Percentiles rank a stretch among this genome's conserved stretches.
Evolutionary conservation across 2,329 filamentous ascomycete genomes (phyloP).

Genomic region (Botrytis cinerea): DNA sequence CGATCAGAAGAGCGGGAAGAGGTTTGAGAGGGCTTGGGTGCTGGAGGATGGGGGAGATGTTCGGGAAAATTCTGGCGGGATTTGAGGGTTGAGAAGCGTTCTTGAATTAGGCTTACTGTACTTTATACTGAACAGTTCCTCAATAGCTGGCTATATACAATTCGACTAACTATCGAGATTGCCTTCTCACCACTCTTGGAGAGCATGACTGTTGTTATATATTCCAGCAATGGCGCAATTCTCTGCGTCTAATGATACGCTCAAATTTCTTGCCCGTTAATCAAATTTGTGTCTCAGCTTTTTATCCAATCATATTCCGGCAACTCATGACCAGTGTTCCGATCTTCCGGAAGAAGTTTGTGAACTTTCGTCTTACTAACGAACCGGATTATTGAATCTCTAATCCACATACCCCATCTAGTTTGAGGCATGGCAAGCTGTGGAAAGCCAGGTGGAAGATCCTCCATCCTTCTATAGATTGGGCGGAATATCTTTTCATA

Average conservation of each 20-base stretch:
- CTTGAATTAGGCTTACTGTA: neutral
- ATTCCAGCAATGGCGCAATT: neutral
- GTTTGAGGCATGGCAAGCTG: slow-evolving; percentile 49
- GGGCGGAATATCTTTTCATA: slow-evolving; percentile 46
- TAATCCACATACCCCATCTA: slow-evolving; percentile 48
- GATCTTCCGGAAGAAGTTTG: slow-evolving; percentile 41
- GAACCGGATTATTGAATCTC: slow-evolving; percentile 47
- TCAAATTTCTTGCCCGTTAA: neutral
- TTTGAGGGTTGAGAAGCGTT: slow-evolving; percentile 26
- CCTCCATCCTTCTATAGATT: slow-evolving; percentile 33
- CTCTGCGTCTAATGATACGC: neutral
- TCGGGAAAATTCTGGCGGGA: slow-evolving; percentile 37
- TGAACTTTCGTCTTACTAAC: slow-evolving; percentile 39
- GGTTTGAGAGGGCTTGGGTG: slow-evolving; percentile 36
- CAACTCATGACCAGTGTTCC: slow-evolving; percentile 39
- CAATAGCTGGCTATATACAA: neutral
- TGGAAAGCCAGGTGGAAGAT: slow-evolving; percentile 40
- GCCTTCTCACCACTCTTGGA: neutral
- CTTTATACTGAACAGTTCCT: neutral
- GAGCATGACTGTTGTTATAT: neutral
- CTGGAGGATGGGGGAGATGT: slow-evolving; percentile 38
- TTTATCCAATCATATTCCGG: slow-evolving; percentile 43
- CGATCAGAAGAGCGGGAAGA: slow-evolving; percentile 33
- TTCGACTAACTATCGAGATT: neutral
- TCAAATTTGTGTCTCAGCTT: neutral